Evolutionary conservation across 805 yeast genomes (phyloP), one percentile per base, ranked within the genome.

Genomic region (Ascoidea asiatica): DNA sequence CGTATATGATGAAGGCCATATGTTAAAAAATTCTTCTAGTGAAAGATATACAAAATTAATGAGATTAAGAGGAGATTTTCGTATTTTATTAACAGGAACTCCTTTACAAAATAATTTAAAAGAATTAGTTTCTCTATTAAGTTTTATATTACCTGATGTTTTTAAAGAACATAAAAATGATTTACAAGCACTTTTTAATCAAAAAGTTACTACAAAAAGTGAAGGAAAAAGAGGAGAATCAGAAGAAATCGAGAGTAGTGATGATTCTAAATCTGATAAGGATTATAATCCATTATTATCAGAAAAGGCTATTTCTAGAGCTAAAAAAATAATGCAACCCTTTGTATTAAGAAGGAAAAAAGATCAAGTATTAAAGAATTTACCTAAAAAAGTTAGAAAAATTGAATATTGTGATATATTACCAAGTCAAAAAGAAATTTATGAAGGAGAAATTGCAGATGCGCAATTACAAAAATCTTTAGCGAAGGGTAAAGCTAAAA

Each of bases 311-410:
- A 88, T 92, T 49, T 72, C 79, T 33, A 84, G 88, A 57, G 99
- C 99, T 3, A 87, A 86, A 59, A 82, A 92, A 4, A 90, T 92
- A 97, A 90, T 92, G 97, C 83, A 94, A 2, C 99, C 99, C 4
- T 92, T 92, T 65, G 90, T 92, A 6, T 66, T 92, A 55, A 74
- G 99, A 62, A 78, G 99, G 59, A 81, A 81, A 58, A 92, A 92
- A 64, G 84, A 76, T 45, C 97, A 90, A 62, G 98, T 92, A 5
- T 71, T 92, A 61, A 77, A 84, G 57, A 90, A 92, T 58, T 67
- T 92, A 47, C 98, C 98, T 1, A 69, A 72, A 23, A 92, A 92
- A 57, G 63, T 67, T 45, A 86, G 81, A 47, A 64, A 63, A 40
- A 72, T 83, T 36, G 76, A 73, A 43, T 69, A 69, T 50, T 88